Evolutionary conservation across 1,139 yeast genomes (phyloP).

Genomic region (Saccharomyces uvarum): DNA sequence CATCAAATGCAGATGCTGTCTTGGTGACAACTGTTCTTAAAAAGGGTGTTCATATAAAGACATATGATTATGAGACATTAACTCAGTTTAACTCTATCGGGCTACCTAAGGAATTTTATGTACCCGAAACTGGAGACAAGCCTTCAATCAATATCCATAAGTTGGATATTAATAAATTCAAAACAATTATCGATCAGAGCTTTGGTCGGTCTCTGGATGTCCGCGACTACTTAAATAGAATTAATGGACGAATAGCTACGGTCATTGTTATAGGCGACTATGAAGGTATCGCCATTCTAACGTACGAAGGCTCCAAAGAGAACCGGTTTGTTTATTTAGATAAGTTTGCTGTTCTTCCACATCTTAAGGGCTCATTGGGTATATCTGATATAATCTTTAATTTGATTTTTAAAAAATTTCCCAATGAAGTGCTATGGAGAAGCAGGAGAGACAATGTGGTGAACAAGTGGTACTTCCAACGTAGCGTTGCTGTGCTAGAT

Average conservation of each 20-base stretch:
- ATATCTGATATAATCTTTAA: conserved; percentile 90
- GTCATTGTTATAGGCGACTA: conserved; percentile 85
- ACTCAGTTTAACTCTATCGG: conserved; percentile 23
- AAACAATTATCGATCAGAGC: conserved; percentile 64
- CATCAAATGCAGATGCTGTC: conserved; percentile 18
- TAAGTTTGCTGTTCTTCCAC: conserved; percentile 81
- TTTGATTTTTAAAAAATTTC: conserved; percentile 59
- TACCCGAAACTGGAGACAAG: not conserved
- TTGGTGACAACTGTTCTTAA: conserved; percentile 67
- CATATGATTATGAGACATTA: conserved; percentile 35
- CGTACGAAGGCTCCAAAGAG: conserved; percentile 51
- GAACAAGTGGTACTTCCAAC: conserved; percentile 93
- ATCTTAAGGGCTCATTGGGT: conserved; percentile 84
- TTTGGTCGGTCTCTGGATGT: conserved; percentile 63
- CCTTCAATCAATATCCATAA: conserved; percentile 23
- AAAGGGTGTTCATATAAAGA: conserved; percentile 62
- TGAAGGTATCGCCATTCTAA: conserved; percentile 89
- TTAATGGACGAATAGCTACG: conserved; percentile 61
- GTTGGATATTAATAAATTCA: conserved; percentile 51
- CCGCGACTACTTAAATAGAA: conserved; percentile 56
- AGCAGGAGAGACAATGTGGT: conserved; percentile 81
- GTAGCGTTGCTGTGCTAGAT: conserved; percentile 56
- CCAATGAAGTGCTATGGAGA: conserved; percentile 79
- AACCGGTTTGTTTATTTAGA: conserved; percentile 59
- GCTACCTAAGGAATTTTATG: conserved; percentile 14